Evolutionary conservation across 164 flowering plant genomes (phyloP).

Genomic region (Vitis riparia): DNA sequence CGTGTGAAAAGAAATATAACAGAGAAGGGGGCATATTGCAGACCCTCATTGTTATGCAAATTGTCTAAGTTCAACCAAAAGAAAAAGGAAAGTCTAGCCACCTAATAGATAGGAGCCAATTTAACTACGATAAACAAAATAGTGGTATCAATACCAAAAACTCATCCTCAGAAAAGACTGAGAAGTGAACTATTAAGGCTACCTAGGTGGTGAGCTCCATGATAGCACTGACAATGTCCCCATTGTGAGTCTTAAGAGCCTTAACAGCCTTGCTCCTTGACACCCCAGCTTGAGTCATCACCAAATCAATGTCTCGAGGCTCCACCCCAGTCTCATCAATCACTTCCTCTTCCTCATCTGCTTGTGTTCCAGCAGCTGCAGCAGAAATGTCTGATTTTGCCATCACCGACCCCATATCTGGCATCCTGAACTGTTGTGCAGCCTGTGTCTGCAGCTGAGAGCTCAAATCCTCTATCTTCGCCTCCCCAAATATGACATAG

Average conservation of each 20-base stretch:
- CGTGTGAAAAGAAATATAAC: background rate
- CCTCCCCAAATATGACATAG: slow-evolving; percentile 84
- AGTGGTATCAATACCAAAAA: slow-evolving; percentile 10
- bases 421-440: slow-evolving; percentile 89
- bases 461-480: slow-evolving; percentile 92
- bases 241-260: slow-evolving; percentile 66
- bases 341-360: slow-evolving; percentile 81
- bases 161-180: background rate
- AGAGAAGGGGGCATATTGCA: background rate
- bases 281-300: slow-evolving; percentile 92
- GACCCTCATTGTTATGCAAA: background rate
- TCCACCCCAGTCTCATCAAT: slow-evolving; percentile 84
- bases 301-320: slow-evolving; percentile 80
- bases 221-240: slow-evolving; percentile 93
- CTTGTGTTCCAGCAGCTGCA: slow-evolving; percentile 38
- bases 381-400: slow-evolving; percentile 54
- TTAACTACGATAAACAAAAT: background rate
- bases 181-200: too few species aligned
- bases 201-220: slow-evolving; percentile 85
- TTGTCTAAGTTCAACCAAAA: background rate
- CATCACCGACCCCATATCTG: slow-evolving; percentile 56
- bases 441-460: slow-evolving; percentile 91
- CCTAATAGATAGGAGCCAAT: background rate
- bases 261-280: slow-evolving; percentile 78
- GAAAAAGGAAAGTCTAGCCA: background rate